These are phyloP conservation scores for Yarrowia sp. DNA, from an alignment of 805 yeast species.

Conservation along the genomic window DNA sequence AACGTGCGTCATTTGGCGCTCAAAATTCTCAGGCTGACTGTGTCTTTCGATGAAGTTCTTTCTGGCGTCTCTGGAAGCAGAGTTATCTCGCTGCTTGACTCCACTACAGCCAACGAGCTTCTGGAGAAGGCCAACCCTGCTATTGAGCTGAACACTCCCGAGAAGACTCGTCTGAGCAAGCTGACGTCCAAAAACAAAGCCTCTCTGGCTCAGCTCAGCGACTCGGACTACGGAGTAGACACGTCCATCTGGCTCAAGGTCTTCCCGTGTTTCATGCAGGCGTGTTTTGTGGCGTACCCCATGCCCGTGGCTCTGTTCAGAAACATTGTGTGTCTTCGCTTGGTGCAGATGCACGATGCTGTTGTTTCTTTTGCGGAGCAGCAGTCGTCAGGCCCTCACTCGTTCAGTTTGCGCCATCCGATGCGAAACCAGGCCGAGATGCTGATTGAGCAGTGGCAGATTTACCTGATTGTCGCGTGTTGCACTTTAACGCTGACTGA, in stretches of 20 bases:
- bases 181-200: constrained; percentile 59
- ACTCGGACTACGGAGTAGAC: constrained; percentile 91
- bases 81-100: constrained; percentile 68
- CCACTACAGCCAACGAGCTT: constrained; percentile 62
- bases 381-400: constrained; percentile 30
- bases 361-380: constrained; percentile 35
- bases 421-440: constrained; percentile 60
- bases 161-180: constrained; percentile 65
- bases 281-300: constrained; percentile 79
- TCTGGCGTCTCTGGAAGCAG: constrained; percentile 34
- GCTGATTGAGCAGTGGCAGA: constrained; percentile 81
- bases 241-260: constrained; percentile 93
- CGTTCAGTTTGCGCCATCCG: constrained; percentile 33
- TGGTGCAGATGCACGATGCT: constrained; percentile 66
- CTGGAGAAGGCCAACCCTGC: constrained; percentile 52
- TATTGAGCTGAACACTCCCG: constrained; percentile 60
- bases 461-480: constrained; percentile 87
- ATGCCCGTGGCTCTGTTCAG: constrained; percentile 92
- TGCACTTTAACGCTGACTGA: constrained; percentile 85
- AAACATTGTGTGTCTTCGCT: constrained; percentile 80
- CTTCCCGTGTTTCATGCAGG: constrained; percentile 70
- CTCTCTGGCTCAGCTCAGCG: constrained; percentile 73
- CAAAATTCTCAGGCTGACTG: constrained; percentile 68
- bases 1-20: constrained; percentile 72
- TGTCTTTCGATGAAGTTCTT: constrained; percentile 63